A percentile compares a stretch with the other conserved stretches of the same genome.
Evolutionary conservation across 2,329 filamentous ascomycete genomes (phyloP).

Genomic region (Hypoxylon sp.): DNA sequence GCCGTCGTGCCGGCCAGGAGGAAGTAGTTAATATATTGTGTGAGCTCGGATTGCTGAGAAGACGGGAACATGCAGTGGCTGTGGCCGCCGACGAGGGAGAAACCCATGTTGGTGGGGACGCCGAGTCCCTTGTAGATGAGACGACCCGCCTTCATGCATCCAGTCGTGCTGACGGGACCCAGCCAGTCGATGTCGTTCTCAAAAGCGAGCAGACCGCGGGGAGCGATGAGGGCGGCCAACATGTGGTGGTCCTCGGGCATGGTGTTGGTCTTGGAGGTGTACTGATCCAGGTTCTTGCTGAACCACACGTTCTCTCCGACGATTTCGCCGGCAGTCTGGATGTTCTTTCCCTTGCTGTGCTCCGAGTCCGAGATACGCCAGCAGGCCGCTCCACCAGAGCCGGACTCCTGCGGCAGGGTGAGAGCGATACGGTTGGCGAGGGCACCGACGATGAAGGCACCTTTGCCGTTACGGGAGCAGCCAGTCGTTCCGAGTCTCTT

Average conservation of each 20-base stretch:
- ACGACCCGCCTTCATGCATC: slow-evolving; percentile 69
- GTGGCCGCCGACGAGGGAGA: slow-evolving; percentile 68
- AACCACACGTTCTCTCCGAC: slow-evolving; percentile 76
- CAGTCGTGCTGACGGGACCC: slow-evolving; percentile 69
- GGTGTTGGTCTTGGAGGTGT: slow-evolving; percentile 61
- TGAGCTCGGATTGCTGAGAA: slow-evolving; percentile 66
- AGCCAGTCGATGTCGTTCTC: slow-evolving; percentile 74
- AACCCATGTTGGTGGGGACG: slow-evolving; percentile 69
- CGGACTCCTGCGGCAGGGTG: slow-evolving; percentile 74
- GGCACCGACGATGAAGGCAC: slow-evolving; percentile 72
- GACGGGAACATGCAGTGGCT: slow-evolving; percentile 70
- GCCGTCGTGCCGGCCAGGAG: slow-evolving; percentile 57
- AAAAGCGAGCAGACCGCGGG: slow-evolving; percentile 67
- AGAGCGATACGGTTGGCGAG: slow-evolving; percentile 71
- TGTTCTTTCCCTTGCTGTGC: slow-evolving; percentile 67
- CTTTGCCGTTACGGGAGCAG: slow-evolving; percentile 76
- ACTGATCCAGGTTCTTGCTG: slow-evolving; percentile 67
- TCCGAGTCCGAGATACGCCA: slow-evolving; percentile 70
- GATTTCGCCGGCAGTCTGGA: slow-evolving; percentile 72
- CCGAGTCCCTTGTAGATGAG: slow-evolving; percentile 69
- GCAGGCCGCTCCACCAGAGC: slow-evolving; percentile 72
- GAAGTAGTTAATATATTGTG: slow-evolving; percentile 70
- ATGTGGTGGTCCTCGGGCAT: slow-evolving; percentile 72
- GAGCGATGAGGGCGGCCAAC: slow-evolving; percentile 69
- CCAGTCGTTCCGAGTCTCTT: slow-evolving; percentile 70